Evolutionary conservation across 2,329 filamentous ascomycete species (phyloP).

Genomic region (Cladosporium sp.): DNA sequence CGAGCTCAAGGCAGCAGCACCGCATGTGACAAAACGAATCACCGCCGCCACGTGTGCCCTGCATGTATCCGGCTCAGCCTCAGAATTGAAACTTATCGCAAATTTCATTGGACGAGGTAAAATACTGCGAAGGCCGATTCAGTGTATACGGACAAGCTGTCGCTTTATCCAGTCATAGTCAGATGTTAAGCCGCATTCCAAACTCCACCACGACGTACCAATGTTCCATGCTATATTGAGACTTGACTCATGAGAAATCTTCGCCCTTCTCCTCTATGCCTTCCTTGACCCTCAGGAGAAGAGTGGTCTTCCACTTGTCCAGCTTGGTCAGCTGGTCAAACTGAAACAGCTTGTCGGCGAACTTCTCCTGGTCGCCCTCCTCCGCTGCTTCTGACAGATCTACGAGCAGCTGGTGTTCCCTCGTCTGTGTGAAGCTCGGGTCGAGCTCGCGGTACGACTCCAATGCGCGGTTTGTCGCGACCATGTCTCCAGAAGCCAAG

Average conservation of each 20-base stretch:
- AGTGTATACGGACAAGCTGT: conserved; percentile 9
- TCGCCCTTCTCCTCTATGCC: conserved; percentile 66
- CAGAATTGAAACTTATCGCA: too few relatives aligned
- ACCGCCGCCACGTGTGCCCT: neutral
- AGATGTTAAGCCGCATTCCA: too few relatives aligned
- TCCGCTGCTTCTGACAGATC: conserved; percentile 73
- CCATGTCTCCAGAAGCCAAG: conserved; percentile 67
- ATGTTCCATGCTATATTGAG: neutral
- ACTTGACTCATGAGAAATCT: conserved; percentile 53
- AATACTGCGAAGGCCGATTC: neutral
- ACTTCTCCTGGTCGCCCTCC: conserved; percentile 71
- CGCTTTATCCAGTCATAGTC: conserved; percentile 1
- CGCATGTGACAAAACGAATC: neutral
- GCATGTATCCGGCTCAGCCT: neutral
- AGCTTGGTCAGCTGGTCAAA: conserved; percentile 89
- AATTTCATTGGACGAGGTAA: too few relatives aligned
- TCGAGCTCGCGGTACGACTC: conserved; percentile 78
- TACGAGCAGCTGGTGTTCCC: conserved; percentile 73
- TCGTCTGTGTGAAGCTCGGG: conserved; percentile 65
- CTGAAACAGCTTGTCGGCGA: conserved; percentile 79
- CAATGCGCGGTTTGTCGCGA: conserved; percentile 71
- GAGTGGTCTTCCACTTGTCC: conserved; percentile 93
- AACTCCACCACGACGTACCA: neutral
- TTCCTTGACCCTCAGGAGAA: conserved; percentile 77
- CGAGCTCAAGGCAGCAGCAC: neutral